Conservation (phyloP, 345 rosid genomes). For the Microthlaspi erraticum region DNA sequence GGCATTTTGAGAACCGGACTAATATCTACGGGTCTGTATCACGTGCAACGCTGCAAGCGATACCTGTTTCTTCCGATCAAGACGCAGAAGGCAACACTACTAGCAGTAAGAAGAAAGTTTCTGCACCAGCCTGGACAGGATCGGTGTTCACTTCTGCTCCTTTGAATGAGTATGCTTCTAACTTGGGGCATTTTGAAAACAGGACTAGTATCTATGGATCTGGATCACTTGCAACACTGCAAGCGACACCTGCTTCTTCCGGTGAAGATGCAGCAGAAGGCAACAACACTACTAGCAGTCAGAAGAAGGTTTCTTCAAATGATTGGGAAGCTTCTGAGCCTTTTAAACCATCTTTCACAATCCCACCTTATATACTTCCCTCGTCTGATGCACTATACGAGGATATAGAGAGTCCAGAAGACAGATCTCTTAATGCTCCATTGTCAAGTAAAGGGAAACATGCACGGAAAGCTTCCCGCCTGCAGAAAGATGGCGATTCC, state of each 20-base stretch:
- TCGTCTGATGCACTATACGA: constrained; percentile 63
- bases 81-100: constrained; percentile 48
- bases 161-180: constrained; percentile 45
- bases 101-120: constrained; percentile 47
- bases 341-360: constrained; percentile 69
- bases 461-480: constrained; percentile 41
- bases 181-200: constrained; percentile 45
- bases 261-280: constrained; percentile 48
- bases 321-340: constrained; percentile 95
- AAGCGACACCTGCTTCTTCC: constrained; percentile 48
- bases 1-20: constrained; percentile 44
- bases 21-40: constrained; percentile 41
- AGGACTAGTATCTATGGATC: constrained; percentile 41
- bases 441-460: constrained; percentile 49
- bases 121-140: constrained; percentile 49
- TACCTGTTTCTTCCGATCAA: constrained; percentile 48
- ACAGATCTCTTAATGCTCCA: constrained; percentile 45
- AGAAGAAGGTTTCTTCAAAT: constrained; percentile 54
- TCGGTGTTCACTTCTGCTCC: constrained; percentile 49
- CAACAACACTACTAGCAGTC: constrained; percentile 44
- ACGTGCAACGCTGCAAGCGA: constrained; percentile 45
- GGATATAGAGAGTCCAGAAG: constrained; percentile 56
- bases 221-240: constrained; percentile 47
- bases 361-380: constrained; percentile 53
- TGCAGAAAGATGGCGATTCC: constrained; percentile 47